phyloP scores from a whole-genome alignment of 1,139 yeast species.

The Wickerhamomyces sp. region DNA sequence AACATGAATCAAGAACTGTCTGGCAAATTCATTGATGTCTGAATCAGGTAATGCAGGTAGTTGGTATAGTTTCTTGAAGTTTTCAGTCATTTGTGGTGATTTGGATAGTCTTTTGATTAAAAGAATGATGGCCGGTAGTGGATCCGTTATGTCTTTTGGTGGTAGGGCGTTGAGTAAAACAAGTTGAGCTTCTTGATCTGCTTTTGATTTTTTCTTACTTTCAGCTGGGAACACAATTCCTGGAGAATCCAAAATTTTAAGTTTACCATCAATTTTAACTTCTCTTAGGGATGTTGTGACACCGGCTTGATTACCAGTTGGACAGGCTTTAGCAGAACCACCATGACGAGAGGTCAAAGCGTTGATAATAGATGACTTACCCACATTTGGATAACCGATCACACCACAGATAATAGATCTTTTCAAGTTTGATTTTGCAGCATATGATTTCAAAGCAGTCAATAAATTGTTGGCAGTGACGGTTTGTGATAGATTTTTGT shows the following conservation, averaged over 20 bases:
- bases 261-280: slow-evolving; percentile 85
- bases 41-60: slow-evolving; percentile 73
- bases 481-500: slow-evolving; percentile 69
- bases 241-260: slow-evolving; percentile 89
- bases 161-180: slow-evolving; percentile 88
- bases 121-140: slow-evolving; percentile 74
- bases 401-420: slow-evolving; percentile 95
- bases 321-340: slow-evolving; percentile 69
- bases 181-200: slow-evolving; percentile 79
- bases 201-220: slow-evolving; percentile 42
- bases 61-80: slow-evolving; percentile 66
- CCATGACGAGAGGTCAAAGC: slow-evolving; percentile 85
- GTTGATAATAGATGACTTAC: slow-evolving; percentile 92
- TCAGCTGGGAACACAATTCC: slow-evolving; percentile 94
- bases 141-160: slow-evolving; percentile 80
- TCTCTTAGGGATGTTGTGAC: slow-evolving; percentile 90
- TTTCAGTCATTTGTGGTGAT: slow-evolving; percentile 68
- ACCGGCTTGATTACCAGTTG: slow-evolving; percentile 98
- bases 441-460: slow-evolving; percentile 80
- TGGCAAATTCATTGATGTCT: slow-evolving; percentile 62
- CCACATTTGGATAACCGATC: slow-evolving; percentile 93
- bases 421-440: slow-evolving; percentile 77
- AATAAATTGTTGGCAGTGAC: slow-evolving; percentile 71
- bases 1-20: slow-evolving; percentile 84
- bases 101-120: slow-evolving; percentile 71